phyloP scores from a whole-genome alignment of 2,329 filamentous ascomycete species.

The Monosporascus sp. region DNA sequence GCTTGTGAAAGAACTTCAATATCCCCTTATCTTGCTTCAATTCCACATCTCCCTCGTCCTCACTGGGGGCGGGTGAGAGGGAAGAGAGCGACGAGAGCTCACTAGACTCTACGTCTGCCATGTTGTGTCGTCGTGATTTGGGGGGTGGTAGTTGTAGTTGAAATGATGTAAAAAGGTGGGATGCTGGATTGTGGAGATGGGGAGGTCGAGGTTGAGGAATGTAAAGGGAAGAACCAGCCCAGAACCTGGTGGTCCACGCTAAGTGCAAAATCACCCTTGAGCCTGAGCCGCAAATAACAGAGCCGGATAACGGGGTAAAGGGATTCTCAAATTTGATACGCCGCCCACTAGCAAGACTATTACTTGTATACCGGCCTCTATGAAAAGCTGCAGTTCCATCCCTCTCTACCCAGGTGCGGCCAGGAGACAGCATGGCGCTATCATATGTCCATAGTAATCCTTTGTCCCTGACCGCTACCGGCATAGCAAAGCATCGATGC shows the following conservation, averaged over 20 bases:
- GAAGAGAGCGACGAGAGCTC: constrained; percentile 56
- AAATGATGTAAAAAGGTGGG: constrained; percentile 8
- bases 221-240: constrained; percentile 16
- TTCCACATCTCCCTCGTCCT: constrained; percentile 48
- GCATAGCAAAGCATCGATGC: neutral
- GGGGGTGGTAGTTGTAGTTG: constrained; percentile 3
- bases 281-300: constrained; percentile 26
- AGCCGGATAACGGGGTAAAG: constrained; percentile 10
- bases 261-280: constrained; percentile 22
- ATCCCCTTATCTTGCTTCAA: constrained; percentile 53
- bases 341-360: constrained; percentile 14
- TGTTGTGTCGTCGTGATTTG: constrained; percentile 27
- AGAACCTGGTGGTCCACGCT: constrained; percentile 28
- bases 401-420: neutral
- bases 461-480: neutral
- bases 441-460: neutral
- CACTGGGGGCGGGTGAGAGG: constrained; percentile 46
- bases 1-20: constrained; percentile 63
- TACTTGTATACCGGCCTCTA: neutral
- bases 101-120: constrained; percentile 59
- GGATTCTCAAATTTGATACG: constrained; percentile 25
- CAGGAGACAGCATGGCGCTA: too few species aligned
- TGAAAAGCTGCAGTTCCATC: neutral
- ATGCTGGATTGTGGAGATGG: constrained; percentile 13
- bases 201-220: constrained; percentile 19